phyloP scores from a whole-genome alignment of 768 basidiomycete species.

The Lactarius psammicola region DNA sequence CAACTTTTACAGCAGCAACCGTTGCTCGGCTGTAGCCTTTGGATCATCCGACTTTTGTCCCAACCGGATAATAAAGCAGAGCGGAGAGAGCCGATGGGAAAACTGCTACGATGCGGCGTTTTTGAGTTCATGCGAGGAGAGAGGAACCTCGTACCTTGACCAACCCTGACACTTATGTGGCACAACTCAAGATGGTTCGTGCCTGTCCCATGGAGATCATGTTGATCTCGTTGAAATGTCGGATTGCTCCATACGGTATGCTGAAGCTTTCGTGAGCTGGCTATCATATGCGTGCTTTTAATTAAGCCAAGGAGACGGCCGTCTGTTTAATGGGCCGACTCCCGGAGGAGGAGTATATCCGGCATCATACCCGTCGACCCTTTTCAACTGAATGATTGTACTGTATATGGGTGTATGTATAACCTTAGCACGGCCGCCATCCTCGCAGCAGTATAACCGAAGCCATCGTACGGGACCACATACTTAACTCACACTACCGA shows the following conservation, averaged over 20 bases:
- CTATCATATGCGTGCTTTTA: background rate
- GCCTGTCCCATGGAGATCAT: slow-evolving; percentile 11
- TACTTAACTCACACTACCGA: background rate
- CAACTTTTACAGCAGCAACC: background rate
- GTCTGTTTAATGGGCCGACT: background rate
- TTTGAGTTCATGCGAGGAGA: background rate
- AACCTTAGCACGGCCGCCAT: background rate
- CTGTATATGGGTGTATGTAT: background rate
- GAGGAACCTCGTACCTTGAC: background rate
- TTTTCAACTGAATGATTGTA: background rate
- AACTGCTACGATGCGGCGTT: background rate
- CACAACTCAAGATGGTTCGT: background rate
- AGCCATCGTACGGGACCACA: background rate
- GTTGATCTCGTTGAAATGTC: background rate
- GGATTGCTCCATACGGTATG: background rate
- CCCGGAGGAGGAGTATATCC: background rate
- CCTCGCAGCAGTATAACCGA: slow-evolving; percentile 1
- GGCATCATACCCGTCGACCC: background rate
- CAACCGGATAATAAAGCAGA: background rate
- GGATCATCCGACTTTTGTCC: background rate
- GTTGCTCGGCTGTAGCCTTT: background rate
- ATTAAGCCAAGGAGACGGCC: background rate
- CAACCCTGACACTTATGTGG: background rate
- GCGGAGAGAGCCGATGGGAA: background rate
- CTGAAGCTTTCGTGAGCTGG: background rate